Percentiles rank a stretch among this genome's conserved stretches.
These are phyloP conservation scores for Hansenula sp. DNA, from an alignment of 1,139 yeast species.

Conservation along the genomic window DNA sequence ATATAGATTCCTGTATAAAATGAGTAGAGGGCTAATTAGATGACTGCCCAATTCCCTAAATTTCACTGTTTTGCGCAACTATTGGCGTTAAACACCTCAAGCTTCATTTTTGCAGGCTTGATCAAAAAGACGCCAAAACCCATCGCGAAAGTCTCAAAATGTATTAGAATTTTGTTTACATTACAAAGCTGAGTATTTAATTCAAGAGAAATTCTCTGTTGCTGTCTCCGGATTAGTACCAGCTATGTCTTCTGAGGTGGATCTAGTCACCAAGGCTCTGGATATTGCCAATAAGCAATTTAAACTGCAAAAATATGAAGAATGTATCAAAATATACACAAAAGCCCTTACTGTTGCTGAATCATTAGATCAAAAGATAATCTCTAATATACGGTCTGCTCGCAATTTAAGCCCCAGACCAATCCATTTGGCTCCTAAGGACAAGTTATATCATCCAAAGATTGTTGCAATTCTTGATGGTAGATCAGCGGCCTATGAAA, in stretches of 20 bases:
- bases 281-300: constrained; percentile 15
- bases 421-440: constrained; percentile 9
- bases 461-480: constrained; percentile 32
- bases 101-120: too few species aligned
- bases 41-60: too few species aligned
- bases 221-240: too few species aligned
- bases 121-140: too few species aligned
- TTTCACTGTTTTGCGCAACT: too few species aligned
- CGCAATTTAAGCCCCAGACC: constrained; percentile 15
- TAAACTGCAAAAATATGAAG: constrained; percentile 12
- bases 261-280: constrained; percentile 9
- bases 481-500: constrained; percentile 59
- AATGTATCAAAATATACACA: constrained; percentile 13
- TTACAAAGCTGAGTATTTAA: too few species aligned
- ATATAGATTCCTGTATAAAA: too few species aligned
- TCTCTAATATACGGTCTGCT: constrained; percentile 6
- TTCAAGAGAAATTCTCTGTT: too few species aligned
- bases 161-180: too few species aligned
- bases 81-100: too few species aligned
- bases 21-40: too few species aligned
- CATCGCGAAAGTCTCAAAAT: too few species aligned
- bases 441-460: constrained; percentile 26
- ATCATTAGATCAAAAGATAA: constrained; percentile 12
- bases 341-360: constrained; percentile 17
- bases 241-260: not conserved